These are phyloP conservation scores for Solanum chilense DNA, from an alignment of 257 asterid species.

Conservation along the genomic window DNA sequence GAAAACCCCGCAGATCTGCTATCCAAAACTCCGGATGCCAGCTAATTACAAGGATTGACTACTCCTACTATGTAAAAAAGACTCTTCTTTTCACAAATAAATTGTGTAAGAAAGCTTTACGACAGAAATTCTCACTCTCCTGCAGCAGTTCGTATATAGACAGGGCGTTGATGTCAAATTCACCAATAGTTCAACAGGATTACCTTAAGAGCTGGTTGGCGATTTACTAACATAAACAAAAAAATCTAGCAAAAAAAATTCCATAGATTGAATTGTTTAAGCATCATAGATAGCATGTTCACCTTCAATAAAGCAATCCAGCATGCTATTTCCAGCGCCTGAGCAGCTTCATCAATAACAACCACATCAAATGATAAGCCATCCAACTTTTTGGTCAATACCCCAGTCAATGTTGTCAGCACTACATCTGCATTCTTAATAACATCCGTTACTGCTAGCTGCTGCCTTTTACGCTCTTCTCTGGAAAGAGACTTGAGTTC, in stretches of 20 bases:
- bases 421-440: conserved; percentile 75
- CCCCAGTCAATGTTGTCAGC: conserved; percentile 90
- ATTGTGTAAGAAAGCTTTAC: background rate
- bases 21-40: background rate
- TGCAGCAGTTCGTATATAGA: background rate
- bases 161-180: background rate
- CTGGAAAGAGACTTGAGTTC: conserved; percentile 81
- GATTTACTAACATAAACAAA: background rate
- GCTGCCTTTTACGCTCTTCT: conserved; percentile 97
- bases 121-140: background rate
- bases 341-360: conserved; percentile 98
- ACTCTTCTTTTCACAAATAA: background rate
- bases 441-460: conserved; percentile 93
- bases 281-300: conserved; percentile 1
- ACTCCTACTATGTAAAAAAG: background rate
- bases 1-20: background rate
- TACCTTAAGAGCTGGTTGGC: background rate
- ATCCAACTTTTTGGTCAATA: conserved; percentile 64
- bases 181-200: background rate
- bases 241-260: background rate
- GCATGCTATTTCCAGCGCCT: conserved; percentile 95
- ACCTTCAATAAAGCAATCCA: conserved; percentile 98
- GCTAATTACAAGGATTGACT: background rate
- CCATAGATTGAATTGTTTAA: background rate
- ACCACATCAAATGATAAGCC: conserved; percentile 71